Evolutionary conservation across 176 grass and related monocot genomes (phyloP), one percentile per base, ranked within the genome.

Genomic region (Elymus sibiricus): DNA sequence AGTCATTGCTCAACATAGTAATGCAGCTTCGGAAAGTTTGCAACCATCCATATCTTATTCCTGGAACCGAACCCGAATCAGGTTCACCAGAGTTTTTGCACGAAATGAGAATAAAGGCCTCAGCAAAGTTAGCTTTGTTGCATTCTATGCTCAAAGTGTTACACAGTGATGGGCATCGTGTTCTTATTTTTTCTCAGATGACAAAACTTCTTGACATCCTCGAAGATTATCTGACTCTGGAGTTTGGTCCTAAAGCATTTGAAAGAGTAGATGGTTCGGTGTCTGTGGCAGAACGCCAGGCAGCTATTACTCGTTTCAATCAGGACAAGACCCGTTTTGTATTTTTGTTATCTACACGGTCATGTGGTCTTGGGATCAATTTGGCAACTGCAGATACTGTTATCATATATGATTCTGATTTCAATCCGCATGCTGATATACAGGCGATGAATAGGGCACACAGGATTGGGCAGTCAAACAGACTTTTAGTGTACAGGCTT

Each of bases 11-110:
- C 76, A 99, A 99, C 84, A 96, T 99, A 72, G 97, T 99, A 78
- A 99, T 99, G 97, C 97, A 99, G 82, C 91, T 99, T 85, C 89
- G 97, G 71, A 99, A 99, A 90, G 97, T 99, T 61, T 99, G 97
- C 87, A 99, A 99, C 72, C 97, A 99, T 91, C 97, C 97, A 37
- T 99, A 99, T 85, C 92, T 99, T 88, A 99, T 99, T 83, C 67
- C 88, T 92, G 97, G 97, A 84, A 99, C 97, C 56, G 97, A 99
- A 92, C 97, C 97, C 44, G 88, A 96, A 82, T 94, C 90, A 86
- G 97, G 97, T 63, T 92, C 97, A 70, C 62, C 70, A 2, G 90
- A 99, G 39, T 99, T 99, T 83, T 86, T 99, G 75, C 97, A 99
- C 55, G 97, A 99, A 87, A 99, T 99, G 94, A 91, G 92, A 21